phyloP scores from a whole-genome alignment of 805 yeast genomes.

The Ogataea philodendri region DNA sequence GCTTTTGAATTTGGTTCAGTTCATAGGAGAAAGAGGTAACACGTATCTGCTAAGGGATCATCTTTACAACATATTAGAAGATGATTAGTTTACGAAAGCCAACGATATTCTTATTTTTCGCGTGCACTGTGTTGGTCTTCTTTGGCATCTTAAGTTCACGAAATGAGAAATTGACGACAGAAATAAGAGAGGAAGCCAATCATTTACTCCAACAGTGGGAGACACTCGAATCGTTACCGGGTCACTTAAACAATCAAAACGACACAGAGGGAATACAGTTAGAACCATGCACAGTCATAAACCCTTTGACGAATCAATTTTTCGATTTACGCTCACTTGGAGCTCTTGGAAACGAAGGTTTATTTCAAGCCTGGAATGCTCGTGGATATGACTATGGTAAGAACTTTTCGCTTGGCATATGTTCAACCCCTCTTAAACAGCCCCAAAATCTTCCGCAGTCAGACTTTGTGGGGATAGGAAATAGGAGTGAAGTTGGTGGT shows the following conservation, averaged over 20 bases:
- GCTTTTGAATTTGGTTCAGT: no score
- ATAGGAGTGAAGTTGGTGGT: constrained; percentile 53
- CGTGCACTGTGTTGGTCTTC: background rate
- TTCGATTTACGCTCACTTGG: constrained; percentile 44
- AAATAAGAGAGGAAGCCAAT: constrained; percentile 17
- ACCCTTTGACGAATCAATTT: constrained; percentile 44
- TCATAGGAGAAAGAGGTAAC: no score
- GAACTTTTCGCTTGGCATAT: constrained; percentile 74
- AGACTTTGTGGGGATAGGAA: constrained; percentile 36
- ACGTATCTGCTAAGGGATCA: background rate
- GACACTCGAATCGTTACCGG: constrained; percentile 6
- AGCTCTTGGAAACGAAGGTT: constrained; percentile 29
- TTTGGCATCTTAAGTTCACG: constrained; percentile 32
- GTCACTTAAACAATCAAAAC: constrained; percentile 1
- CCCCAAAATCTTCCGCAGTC: constrained; percentile 21
- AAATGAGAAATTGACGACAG: constrained; percentile 5
- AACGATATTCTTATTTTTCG: background rate
- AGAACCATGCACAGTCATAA: constrained; percentile 43
- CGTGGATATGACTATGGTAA: constrained; percentile 66
- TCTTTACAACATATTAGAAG: background rate
- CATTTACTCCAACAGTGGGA: constrained; percentile 14
- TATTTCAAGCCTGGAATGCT: constrained; percentile 57
- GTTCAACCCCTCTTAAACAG: constrained; percentile 51
- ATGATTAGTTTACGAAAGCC: constrained; percentile 1
- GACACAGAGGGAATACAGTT: constrained; percentile 15